Evolutionary conservation across 2,329 filamentous ascomycete species (phyloP).

Genomic region (Alternaria alternata): DNA sequence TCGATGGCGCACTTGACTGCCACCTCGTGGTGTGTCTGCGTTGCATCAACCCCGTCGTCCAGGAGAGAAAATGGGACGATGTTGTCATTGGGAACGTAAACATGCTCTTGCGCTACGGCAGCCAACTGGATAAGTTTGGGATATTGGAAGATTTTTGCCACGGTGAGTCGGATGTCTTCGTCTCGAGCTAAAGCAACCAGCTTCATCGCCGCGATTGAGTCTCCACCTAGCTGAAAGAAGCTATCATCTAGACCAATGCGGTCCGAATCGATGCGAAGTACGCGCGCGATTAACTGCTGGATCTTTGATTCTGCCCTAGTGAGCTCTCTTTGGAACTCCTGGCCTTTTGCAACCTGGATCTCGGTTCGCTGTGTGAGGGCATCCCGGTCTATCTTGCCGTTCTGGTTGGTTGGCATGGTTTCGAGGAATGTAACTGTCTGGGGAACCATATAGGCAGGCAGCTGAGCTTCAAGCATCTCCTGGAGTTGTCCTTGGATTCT

Average conservation of each 20-base stretch:
- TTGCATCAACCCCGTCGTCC: background rate
- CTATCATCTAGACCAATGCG: conserved; percentile 26
- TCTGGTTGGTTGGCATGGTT: conserved; percentile 25
- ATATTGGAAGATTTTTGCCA: conserved; percentile 1
- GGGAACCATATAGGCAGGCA: conserved; percentile 32
- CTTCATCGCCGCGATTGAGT: conserved; percentile 55
- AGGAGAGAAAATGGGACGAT: conserved; percentile 1
- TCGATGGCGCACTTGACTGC: background rate
- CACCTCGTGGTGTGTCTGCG: background rate
- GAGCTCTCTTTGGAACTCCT: too few species aligned
- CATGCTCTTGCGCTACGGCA: background rate
- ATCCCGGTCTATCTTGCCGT: conserved; percentile 23
- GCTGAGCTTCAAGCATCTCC: background rate
- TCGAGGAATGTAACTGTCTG: conserved; percentile 42
- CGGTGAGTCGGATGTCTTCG: background rate
- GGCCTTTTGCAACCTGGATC: too few species aligned
- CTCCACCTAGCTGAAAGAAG: conserved; percentile 55
- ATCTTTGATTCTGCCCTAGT: too few species aligned
- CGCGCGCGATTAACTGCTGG: too few species aligned
- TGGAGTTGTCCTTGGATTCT: conserved; percentile 6
- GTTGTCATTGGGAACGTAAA: background rate
- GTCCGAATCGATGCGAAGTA: too few species aligned
- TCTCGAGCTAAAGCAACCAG: background rate
- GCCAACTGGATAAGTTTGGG: background rate
- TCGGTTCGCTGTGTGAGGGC: background rate